Percentiles rank a stretch among this genome's conserved stretches.
phyloP scores from a whole-genome alignment of 306 rosid species.

The Trifolium fragiferum region DNA sequence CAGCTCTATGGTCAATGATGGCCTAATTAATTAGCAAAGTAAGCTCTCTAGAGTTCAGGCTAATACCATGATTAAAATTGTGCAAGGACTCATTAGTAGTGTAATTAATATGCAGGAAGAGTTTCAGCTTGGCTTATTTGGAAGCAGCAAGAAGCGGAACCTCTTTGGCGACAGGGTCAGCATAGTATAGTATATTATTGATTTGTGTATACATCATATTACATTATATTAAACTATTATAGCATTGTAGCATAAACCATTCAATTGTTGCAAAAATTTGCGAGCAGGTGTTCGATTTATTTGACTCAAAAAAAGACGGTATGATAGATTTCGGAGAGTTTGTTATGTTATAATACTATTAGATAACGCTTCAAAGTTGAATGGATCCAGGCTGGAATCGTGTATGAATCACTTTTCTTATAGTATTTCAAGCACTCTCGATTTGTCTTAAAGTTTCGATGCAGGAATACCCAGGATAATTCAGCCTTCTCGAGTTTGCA shows the following conservation, averaged over 20 bases:
- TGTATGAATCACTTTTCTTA: no score
- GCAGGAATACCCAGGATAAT: no score
- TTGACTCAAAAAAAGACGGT: slow-evolving; percentile 58
- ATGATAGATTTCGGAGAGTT: slow-evolving; percentile 65
- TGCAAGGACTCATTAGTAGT: slow-evolving; percentile 11
- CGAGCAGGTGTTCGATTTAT: slow-evolving; percentile 56
- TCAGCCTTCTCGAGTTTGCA: no score
- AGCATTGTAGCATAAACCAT: background rate
- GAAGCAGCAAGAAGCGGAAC: slow-evolving; percentile 53
- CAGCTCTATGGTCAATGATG: slow-evolving; percentile 61
- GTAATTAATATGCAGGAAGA: slow-evolving; percentile 52
- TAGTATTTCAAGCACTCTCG: no score
- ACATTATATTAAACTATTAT: background rate
- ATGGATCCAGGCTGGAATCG: no score
- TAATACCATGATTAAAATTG: background rate
- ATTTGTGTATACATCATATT: background rate
- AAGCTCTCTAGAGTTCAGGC: slow-evolving; percentile 17
- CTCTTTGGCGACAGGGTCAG: slow-evolving; percentile 60
- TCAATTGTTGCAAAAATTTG: background rate
- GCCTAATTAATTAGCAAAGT: slow-evolving; percentile 64
- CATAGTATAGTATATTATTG: background rate
- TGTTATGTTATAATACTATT: no score
- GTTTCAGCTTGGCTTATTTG: slow-evolving; percentile 60
- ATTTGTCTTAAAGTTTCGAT: no score
- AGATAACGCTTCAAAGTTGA: no score